Evolutionary conservation across 1,284 basidiomycete species (phyloP).

Genomic region (Ganoderma sinense): DNA sequence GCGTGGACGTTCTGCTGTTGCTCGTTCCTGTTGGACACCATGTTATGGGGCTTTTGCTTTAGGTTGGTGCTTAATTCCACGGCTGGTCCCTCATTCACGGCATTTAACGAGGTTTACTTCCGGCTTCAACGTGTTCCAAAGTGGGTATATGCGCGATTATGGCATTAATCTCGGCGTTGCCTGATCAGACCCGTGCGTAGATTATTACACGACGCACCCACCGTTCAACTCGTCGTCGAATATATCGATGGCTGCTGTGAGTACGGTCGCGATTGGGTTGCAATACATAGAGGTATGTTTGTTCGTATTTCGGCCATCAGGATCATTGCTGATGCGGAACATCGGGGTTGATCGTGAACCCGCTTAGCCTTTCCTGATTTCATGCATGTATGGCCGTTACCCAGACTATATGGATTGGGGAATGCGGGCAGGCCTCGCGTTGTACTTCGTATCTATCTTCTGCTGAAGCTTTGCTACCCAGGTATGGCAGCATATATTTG

Average conservation of each 20-base stretch:
- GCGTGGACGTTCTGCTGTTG: constrained; percentile 30
- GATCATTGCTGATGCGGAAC: background rate
- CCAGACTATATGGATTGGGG: constrained; percentile 32
- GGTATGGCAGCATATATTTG: constrained; percentile 11
- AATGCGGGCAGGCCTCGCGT: constrained; percentile 34
- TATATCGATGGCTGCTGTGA: constrained; percentile 29
- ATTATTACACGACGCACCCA: constrained; percentile 31
- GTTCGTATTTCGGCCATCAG: background rate
- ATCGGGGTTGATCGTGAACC: background rate
- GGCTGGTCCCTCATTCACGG: background rate
- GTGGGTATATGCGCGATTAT: constrained; percentile 1
- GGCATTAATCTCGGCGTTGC: background rate
- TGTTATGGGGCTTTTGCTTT: constrained; percentile 46
- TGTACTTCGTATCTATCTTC: constrained; percentile 32
- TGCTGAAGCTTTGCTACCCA: constrained; percentile 37
- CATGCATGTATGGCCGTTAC: constrained; percentile 34
- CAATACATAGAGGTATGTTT: constrained; percentile 28
- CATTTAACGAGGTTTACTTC: background rate
- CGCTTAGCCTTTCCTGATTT: constrained; percentile 26
- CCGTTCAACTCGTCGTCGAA: constrained; percentile 30
- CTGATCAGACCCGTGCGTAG: constrained; percentile 22
- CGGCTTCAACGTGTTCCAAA: constrained; percentile 34
- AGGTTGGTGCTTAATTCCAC: constrained; percentile 11
- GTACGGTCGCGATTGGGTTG: constrained; percentile 30
- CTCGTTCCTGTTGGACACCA: constrained; percentile 39